Conservation (phyloP, 345 rosid species). For the Eucalyptus caleyi region DNA sequence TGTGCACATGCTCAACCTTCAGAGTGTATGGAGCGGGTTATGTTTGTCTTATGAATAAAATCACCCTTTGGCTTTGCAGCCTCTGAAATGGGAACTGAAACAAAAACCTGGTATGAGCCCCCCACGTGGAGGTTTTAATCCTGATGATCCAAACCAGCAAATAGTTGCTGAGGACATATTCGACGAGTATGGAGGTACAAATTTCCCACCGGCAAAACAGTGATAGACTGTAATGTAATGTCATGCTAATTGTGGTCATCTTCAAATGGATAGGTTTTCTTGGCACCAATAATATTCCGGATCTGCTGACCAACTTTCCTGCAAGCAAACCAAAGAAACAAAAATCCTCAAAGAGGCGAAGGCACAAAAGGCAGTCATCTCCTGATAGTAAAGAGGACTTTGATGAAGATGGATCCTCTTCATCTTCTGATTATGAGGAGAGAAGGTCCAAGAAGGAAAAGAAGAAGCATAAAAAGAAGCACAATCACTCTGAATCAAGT, state of each 20-base stretch:
- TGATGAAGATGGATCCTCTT: constrained; percentile 3
- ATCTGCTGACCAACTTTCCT: constrained; percentile 36
- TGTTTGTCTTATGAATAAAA: not conserved
- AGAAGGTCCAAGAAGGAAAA: constrained; percentile 25
- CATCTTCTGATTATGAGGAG: constrained; percentile 14
- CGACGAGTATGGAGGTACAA: constrained; percentile 90
- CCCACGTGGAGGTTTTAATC: constrained; percentile 93
- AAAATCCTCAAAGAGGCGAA: constrained; percentile 36
- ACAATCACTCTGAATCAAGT: constrained; percentile 15
- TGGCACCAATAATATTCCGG: constrained; percentile 42
- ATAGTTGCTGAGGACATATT: constrained; percentile 95
- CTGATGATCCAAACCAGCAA: constrained; percentile 90
- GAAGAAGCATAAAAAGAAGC: constrained; percentile 24
- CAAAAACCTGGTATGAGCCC: constrained; percentile 96
- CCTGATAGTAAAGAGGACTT: not conserved
- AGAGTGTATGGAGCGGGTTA: not conserved
- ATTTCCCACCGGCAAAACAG: not conserved
- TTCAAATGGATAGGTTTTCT: constrained; percentile 57
- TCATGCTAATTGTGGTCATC: not conserved
- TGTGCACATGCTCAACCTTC: not conserved
- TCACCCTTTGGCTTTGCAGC: constrained; percentile 23
- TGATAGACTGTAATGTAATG: not conserved
- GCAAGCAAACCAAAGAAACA: constrained; percentile 27
- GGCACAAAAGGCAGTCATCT: constrained; percentile 30
- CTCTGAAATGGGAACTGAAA: constrained; percentile 95